Conservation (phyloP, 345 rosid species). For the Kernera saxatilis region DNA sequence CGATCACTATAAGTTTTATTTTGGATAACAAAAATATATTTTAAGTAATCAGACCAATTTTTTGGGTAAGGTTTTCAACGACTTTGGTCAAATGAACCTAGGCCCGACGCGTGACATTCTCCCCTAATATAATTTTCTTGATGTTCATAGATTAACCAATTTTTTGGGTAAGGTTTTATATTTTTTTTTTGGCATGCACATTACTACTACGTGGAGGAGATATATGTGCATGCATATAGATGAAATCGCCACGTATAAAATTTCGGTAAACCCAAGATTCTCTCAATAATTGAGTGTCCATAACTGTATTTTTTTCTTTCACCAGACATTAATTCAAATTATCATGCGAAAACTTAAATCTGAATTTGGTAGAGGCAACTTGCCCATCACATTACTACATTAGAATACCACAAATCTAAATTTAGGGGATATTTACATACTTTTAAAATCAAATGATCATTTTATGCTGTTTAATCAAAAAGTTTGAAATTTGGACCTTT, state of each 20-base stretch:
- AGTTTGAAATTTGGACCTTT: no score
- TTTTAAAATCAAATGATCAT: no score
- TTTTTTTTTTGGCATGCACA: background rate
- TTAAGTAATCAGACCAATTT: background rate
- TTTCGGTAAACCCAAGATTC: background rate
- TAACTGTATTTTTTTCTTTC: background rate
- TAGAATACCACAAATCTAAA: no score
- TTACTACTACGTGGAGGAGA: conserved; percentile 8
- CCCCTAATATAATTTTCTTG: background rate
- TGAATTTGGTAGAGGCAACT: background rate
- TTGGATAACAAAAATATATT: background rate
- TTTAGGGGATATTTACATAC: no score
- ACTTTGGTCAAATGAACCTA: conserved; percentile 10
- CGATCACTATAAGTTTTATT: background rate
- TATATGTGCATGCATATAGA: conserved; percentile 7
- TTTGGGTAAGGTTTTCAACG: background rate
- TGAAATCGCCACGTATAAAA: conserved; percentile 15
- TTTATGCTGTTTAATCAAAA: no score
- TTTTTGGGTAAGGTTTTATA: background rate
- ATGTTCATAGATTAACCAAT: background rate
- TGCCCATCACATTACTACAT: no score
- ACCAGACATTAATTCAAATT: background rate
- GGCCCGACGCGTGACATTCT: conserved; percentile 1
- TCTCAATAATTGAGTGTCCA: background rate
- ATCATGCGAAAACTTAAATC: background rate